These are phyloP conservation scores for Colletotrichum lini DNA, from an alignment of 2,329 filamentous ascomycete species.

Conservation along the genomic window DNA sequence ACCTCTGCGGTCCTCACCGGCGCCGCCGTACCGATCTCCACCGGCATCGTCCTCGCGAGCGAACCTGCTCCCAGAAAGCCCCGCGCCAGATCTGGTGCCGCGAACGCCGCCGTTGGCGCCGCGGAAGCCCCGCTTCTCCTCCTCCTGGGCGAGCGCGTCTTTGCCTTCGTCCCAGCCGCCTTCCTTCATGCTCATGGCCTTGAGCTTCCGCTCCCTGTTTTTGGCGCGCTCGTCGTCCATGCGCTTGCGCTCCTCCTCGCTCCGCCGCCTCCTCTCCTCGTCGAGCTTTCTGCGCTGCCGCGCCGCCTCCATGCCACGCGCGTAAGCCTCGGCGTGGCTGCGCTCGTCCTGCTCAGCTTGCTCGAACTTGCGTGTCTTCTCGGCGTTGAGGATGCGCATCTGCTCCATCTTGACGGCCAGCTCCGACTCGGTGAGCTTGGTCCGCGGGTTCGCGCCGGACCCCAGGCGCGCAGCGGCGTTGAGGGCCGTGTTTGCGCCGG, in stretches of 20 bases:
- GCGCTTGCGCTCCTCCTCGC: conserved; percentile 65
- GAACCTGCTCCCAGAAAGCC: conserved; percentile 60
- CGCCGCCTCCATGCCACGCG: conserved; percentile 69
- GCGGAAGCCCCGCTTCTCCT: conserved; percentile 57
- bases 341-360: conserved; percentile 70
- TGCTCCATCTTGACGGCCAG: conserved; percentile 72
- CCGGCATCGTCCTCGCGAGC: conserved; percentile 51
- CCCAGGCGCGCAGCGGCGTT: conserved; percentile 60
- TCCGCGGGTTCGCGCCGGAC: conserved; percentile 71
- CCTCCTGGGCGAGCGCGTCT: conserved; percentile 58
- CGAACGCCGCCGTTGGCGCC: conserved; percentile 58
- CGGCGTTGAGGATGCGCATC: conserved; percentile 71
- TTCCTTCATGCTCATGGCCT: conserved; percentile 68
- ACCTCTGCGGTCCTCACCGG: conserved; percentile 33
- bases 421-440: conserved; percentile 72
- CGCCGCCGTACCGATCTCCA: conserved; percentile 20
- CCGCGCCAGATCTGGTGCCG: conserved; percentile 53
- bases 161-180: conserved; percentile 74
- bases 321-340: conserved; percentile 68
- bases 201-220: conserved; percentile 73
- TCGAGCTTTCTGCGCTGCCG: conserved; percentile 66
- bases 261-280: conserved; percentile 64
- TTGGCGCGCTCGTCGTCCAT: conserved; percentile 73
- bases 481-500: conserved; percentile 49
- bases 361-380: conserved; percentile 72